Percentiles rank a stretch among this genome's conserved stretches.
Conservation (phyloP, 2,329 filamentous ascomycete species). For the Epichloe elymi region DNA sequence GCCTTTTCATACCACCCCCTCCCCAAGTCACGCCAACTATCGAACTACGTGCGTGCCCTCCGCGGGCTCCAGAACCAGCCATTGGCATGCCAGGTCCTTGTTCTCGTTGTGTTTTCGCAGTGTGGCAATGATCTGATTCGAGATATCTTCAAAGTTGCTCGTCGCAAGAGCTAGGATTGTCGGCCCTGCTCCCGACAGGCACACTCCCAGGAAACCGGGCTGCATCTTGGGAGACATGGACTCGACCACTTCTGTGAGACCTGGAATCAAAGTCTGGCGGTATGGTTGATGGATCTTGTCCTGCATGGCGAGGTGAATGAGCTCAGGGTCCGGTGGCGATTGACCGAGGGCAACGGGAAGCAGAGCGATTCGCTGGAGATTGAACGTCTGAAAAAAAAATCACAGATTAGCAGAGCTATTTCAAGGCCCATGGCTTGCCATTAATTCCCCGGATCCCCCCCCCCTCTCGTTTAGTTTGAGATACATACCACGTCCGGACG, state of each 20-base stretch:
- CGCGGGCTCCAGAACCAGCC: constrained; percentile 80
- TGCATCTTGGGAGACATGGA: constrained; percentile 82
- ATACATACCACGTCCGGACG: constrained; percentile 65
- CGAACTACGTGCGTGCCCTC: constrained; percentile 47
- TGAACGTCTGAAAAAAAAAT: constrained; percentile 50
- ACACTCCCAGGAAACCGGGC: constrained; percentile 82
- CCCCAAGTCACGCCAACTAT: constrained; percentile 8
- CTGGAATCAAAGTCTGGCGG: constrained; percentile 80
- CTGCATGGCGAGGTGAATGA: constrained; percentile 97
- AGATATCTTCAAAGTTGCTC: constrained; percentile 77
- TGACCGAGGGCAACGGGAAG: constrained; percentile 80
- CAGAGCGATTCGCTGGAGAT: constrained; percentile 84
- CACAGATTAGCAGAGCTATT: neutral
- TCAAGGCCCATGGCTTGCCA: neutral
- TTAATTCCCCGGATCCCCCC: too few species aligned
- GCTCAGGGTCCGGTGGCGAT: constrained; percentile 78
- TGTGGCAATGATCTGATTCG: constrained; percentile 59
- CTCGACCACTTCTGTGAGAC: constrained; percentile 77
- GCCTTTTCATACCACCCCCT: neutral
- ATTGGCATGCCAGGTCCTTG: constrained; percentile 64
- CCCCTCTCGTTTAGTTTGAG: neutral
- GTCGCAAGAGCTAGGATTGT: constrained; percentile 91
- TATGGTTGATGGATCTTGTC: constrained; percentile 98
- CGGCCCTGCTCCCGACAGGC: constrained; percentile 85
- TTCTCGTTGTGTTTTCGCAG: constrained; percentile 47